Evolutionary conservation across 768 basidiomycete species (phyloP), one percentile per base, ranked within the genome.

Genomic region (Boletus reticulatus): DNA sequence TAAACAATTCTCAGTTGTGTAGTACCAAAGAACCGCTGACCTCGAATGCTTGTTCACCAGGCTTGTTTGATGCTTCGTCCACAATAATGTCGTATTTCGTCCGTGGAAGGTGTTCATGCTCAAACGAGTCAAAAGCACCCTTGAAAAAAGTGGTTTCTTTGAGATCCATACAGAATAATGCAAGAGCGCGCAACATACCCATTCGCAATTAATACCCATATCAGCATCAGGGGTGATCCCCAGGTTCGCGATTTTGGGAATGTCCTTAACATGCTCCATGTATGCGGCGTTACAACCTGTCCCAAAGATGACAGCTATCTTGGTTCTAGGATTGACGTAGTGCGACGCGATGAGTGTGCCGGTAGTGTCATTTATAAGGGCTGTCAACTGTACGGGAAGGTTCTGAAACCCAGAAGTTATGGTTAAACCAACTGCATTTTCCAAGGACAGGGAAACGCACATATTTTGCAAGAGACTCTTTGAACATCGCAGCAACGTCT

Each of bases 271-370:
- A 54, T 85, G 84, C 69, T 99, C 96, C 92, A 97, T 95, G 68
- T 98, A 98, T 7, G 96, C 96, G 0, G 96, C 96, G 69, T 98
- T 98, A 70, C 95, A 98, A 0, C 97, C 97, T 8, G 97, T 99
- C 38, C 97, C 97, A 65, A 98, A 96, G 65, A 99, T 98, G 66
- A 90, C 88, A 2, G 93, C 97, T 63, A 98, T 95, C 69, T 90
- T 91, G 38, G 96, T 95, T 63, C 68, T 77, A 0, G 93, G 89
- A 68, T 92, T 92, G 59, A 98, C 94, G 63, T 99, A 99, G 74
- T 91, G 87, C 1, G 95, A 97, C 12, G 97, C 97, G 64, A 99
- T 94, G 27, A 99, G 83, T 3, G 96, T 96, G 27, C 97, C 97
- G 4, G 97, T 99, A 0, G 97, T 98, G 73, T 99, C 97, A 69